Evolutionary conservation across 2,329 filamentous ascomycete genomes (phyloP).

Genomic region (Fusarium sp.): DNA sequence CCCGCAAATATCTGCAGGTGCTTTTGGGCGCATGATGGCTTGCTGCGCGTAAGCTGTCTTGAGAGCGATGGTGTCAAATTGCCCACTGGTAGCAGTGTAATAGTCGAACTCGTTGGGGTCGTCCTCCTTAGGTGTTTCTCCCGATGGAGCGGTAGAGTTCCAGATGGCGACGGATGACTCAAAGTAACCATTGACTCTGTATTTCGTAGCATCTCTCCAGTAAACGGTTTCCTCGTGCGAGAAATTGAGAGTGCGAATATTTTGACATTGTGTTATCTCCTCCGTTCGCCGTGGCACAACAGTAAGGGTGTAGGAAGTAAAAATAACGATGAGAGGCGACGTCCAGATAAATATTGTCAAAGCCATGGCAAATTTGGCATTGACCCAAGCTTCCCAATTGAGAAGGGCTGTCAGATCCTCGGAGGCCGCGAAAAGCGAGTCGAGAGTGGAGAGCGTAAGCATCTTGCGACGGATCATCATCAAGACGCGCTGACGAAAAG

Average conservation of each 20-base stretch:
- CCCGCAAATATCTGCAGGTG: slow-evolving; percentile 35
- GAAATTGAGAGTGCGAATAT: slow-evolving; percentile 43
- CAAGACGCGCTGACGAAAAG: slow-evolving; percentile 41
- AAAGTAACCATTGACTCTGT: slow-evolving; percentile 8
- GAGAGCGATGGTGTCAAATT: slow-evolving; percentile 32
- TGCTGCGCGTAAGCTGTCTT: slow-evolving; percentile 35
- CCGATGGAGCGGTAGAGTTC: slow-evolving; percentile 30
- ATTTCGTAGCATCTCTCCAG: slow-evolving; percentile 29
- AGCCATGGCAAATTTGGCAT: slow-evolving; percentile 42
- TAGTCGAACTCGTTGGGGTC: slow-evolving; percentile 40
- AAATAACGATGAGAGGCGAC: slow-evolving; percentile 42
- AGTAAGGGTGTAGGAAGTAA: slow-evolving; percentile 41
- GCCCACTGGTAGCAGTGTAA: slow-evolving; percentile 30
- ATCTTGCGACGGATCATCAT: slow-evolving; percentile 45
- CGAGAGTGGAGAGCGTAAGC: slow-evolving; percentile 40
- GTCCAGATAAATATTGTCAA: slow-evolving; percentile 43
- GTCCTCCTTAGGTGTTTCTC: background rate
- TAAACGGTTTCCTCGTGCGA: slow-evolving; percentile 31
- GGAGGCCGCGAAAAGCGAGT: slow-evolving; percentile 42
- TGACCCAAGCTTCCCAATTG: slow-evolving; percentile 40
- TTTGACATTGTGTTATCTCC: slow-evolving; percentile 30
- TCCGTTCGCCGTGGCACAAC: slow-evolving; percentile 18
- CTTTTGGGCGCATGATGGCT: slow-evolving; percentile 29
- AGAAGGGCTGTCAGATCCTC: slow-evolving; percentile 41
- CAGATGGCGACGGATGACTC: slow-evolving; percentile 36